Evolutionary conservation across 768 basidiomycete genomes (phyloP), one percentile per base, ranked within the genome.

Genomic region (Tricholoma flavovirens): DNA sequence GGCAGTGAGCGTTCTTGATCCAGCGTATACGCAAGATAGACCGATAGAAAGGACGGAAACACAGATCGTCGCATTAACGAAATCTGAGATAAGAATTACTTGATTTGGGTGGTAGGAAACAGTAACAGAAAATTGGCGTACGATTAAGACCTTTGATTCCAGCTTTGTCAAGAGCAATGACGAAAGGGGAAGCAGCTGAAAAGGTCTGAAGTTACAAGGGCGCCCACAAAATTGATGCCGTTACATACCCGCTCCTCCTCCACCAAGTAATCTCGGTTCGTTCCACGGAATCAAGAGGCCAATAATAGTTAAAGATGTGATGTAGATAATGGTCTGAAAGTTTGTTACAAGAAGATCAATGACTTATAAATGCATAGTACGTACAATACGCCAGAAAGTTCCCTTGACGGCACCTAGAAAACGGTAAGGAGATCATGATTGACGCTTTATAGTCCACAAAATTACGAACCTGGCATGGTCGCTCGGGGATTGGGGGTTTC

Each of bases 341-440:
- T 29, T 7, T 56, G 22, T 50, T 15, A 21, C 5, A 46, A 26
- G 53, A n/a, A 48, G 53, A 30, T 19, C n/a, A 8, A 33, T n/a
- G 43, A 19, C 6, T 11, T 32, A 21, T 35, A 17, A 17, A n/a
- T 3, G 4, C 2, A 51, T 52, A n/a, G 26, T 30, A 64, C 72
- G 59, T 57, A 75, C 73, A 43, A 78, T 73, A 64, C 75, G 77
- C 76, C 76, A 77, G 66, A 78, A 76, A 2, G 75, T 77, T 35
- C 75, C 75, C 67, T 77, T 77, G 30, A 78, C 75, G 36, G 77
- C 76, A 36, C 68, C 66, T 55, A 45, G 42, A 48, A 58, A 38
- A 14, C 7, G 17, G 26, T 17, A 30, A 49, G 46, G 26, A 8
- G 6, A 49, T 17, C 10, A 3, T 17, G 5, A 4, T 17, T n/a